Conservation (phyloP, 2,329 filamentous ascomycete species). For the Aspergillus tubingensis region DNA sequence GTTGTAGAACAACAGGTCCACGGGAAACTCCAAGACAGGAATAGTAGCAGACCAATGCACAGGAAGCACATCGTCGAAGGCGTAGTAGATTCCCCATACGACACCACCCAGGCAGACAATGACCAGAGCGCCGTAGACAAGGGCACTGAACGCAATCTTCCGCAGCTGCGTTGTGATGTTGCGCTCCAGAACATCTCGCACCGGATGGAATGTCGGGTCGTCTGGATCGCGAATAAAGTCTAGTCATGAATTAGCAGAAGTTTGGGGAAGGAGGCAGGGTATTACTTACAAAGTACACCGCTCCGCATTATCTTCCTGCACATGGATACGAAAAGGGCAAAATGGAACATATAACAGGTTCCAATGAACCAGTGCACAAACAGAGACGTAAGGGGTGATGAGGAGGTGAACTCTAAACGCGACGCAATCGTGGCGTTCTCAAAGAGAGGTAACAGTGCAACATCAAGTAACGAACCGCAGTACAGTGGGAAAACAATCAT, state of each 20-base stretch:
- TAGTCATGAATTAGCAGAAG: slow-evolving; percentile 33
- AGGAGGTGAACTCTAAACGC: slow-evolving; percentile 73
- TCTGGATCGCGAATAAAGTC: slow-evolving; percentile 98
- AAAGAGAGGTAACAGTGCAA: slow-evolving; percentile 87
- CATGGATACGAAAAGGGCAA: slow-evolving; percentile 97
- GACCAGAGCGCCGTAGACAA: slow-evolving; percentile 92
- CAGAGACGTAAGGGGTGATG: slow-evolving; percentile 82
- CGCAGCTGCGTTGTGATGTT: slow-evolving; percentile 89
- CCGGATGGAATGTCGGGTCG: slow-evolving; percentile 96
- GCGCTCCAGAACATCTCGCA: slow-evolving; percentile 92
- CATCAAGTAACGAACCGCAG: slow-evolving; percentile 85
- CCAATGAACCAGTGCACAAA: slow-evolving; percentile 99
- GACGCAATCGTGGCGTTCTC: slow-evolving; percentile 75
- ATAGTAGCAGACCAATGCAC: slow-evolving; percentile 93
- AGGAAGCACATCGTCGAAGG: slow-evolving; percentile 72
- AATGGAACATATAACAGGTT: slow-evolving; percentile 99
- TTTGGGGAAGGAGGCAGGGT: slow-evolving; percentile 4
- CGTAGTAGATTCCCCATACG: slow-evolving; percentile 80
- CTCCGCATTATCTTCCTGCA: slow-evolving; percentile 96
- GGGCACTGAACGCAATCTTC: slow-evolving; percentile 93
- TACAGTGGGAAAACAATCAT: slow-evolving; percentile 98
- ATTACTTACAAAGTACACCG: slow-evolving; percentile 79
- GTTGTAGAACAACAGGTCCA: slow-evolving; percentile 95
- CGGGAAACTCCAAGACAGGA: slow-evolving; percentile 88
- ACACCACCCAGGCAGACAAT: slow-evolving; percentile 92